Evolutionary conservation across 2,329 filamentous ascomycete species (phyloP), one percentile per base, ranked within the genome.

Genomic region (Cercospora sojina): DNA sequence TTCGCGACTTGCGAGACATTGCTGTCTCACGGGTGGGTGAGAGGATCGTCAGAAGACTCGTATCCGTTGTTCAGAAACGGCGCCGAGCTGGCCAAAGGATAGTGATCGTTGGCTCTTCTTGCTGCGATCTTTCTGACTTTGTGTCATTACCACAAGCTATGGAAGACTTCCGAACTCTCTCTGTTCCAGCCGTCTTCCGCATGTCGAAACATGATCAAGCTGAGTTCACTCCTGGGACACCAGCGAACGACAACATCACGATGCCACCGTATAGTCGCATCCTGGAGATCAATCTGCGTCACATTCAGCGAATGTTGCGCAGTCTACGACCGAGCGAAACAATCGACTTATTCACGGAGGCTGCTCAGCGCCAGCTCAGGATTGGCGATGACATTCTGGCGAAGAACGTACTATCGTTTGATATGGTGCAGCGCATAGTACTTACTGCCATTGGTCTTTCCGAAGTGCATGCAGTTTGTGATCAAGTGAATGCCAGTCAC

Each of bases 1-100:
- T 92, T 92, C 72, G 81, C 75, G 92, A 98, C 76, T 91, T 92
- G 74, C 88, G 91, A 62, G 91, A 96, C 69, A 83, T 99, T 8
- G 87, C 85, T 72, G 85, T 86, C 74, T 89, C 90, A 0, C 77
- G 85, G 5, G 88, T 92, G 65, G 92, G 92, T 10, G 83, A 86
- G 1, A 84, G 86, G 23, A 85, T 98, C 32, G 80, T 97, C 7
- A 81, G 83, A 47, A 87, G 89, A 66, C 80, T 99, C 12, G 88
- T 91, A 62, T 85, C 86, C 57, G 83, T 90, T 6, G 87, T 96
- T 27, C 89, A 93, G 72, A 85, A 86, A 66, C 85, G 89, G 65
- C 90, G 93, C 83, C 84, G 85, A 62, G 84, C 87, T 43, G 93
- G 93, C 4, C 85, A 88, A 71, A 86, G 86, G 66, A 85, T 97